Evolutionary conservation across 2,329 filamentous ascomycete genomes (phyloP), one percentile per base, ranked within the genome.

Genomic region (Plectosphaerella cucumerina): DNA sequence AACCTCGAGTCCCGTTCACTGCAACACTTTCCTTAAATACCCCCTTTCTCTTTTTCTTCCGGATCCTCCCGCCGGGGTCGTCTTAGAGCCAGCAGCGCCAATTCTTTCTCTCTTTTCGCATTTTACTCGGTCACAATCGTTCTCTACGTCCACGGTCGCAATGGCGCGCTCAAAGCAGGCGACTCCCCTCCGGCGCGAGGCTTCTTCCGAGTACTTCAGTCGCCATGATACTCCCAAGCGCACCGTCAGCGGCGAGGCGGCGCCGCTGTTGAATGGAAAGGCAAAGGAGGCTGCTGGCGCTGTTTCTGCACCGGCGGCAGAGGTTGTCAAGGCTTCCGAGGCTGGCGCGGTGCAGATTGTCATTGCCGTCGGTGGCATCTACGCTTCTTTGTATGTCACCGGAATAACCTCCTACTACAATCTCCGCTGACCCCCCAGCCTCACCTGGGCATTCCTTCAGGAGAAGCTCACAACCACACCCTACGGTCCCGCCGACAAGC

Each of bases 391-490:
- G 93, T 97, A 81, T 64, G 81, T 26, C 21, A 10, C 14, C n/a
- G n/a, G n/a, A 31, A 31, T 9, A 31, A 8, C 26, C 26, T 50
- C 23, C 9, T 11, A 18, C 20, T 18, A 11, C 39, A 10, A 21
- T 8, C 4, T 17, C 20, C 39, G n/a, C 15, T 33, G 17, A 31
- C 9, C 20, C 15, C 39, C 10, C 54, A 91, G 93, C 73, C 75
- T 99, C 49, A 95, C 92, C 33, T 99, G 94, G 94, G 94, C 89
- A 21, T 86, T 96, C 58, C 87, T 99, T 54, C 94, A 99, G 77
- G 94, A 99, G 71, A 91, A 94, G 62, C 90, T 99, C 63, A 97
- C 94, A 23, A 99, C 94, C 14, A 97, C 91, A 11, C 80, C 84
- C 8, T 94, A 97, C 70, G 87, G 87, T 52, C 72, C 85, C 20